Base-by-base conservation (phyloP, 768 basidiomycete species). In the Kwoniella bestiolae region DNA sequence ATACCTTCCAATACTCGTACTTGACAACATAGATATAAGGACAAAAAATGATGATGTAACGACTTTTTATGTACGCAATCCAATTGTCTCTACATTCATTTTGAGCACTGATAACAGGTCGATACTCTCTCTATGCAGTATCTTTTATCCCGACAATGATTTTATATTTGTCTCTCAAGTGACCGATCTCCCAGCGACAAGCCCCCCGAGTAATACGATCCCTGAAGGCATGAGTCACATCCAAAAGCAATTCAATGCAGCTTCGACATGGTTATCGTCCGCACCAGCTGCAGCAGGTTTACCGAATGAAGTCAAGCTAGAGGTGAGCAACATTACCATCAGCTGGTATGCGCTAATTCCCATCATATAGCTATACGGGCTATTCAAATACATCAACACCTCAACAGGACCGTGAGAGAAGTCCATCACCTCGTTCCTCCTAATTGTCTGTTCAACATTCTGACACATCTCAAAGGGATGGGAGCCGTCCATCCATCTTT, bases 281-380 rank as follows among this genome's bases (percentile, higher is more conserved):
- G 70, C 64, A 29, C 76, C 79, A 11, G 60, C 74, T 4, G 77
- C 75, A n/a, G 78, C 78, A 8, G 66, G 50, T 35, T 67, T 77
- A 5, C 57, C 78, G 0, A 80, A 71, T 32, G 78, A 78, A 3
- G 57, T 60, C 28, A 79, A 80, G 61, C 66, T 80, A 0, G 79
- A 80, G 70, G 77, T 79, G 44, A 31, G 70, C 28, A 44, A 45
- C 16, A 25, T 21, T 3, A 25, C 28, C 28, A 28, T n/a, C 34
- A 16, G n/a, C 50, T 45, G 18, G 41, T 9, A 11, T 28, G 5
- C n/a, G 28, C 49, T 51, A 23, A 47, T 28, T 25, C 8, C 56
- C 21, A 63, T 58, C 5, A 32, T 14, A 26, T 35, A 79, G 76
- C 63, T 80, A 5, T 80, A 80, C 55, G 79, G 78, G 0, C 47